Base-by-base conservation (phyloP, 371 early-diverging fungal genomes). In the Synchytrium microbalum region DNA sequence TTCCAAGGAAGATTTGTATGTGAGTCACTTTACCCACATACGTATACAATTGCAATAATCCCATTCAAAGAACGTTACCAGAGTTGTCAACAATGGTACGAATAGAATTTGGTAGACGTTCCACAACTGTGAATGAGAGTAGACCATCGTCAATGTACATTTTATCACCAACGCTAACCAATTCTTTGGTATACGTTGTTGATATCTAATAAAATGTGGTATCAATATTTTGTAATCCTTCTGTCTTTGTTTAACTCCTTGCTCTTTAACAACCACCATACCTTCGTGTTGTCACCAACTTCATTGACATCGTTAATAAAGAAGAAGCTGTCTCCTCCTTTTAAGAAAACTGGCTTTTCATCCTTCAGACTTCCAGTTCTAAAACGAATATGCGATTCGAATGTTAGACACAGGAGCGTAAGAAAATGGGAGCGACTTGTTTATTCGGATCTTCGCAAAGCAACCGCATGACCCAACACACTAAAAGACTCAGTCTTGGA, bases 101-200 rank as follows among this genome's bases (percentile, higher is more conserved):
- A 59, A 75, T 68, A 46, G 74, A 70, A 58, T 70, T 56, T 54
- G 70, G 70, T 58, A 73, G 54, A 24, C 79, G 70, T 59, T 78
- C 79, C 8, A 73, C 60, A 10, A 84, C 78, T 16, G 74, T 75
- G 32, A 86, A 77, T 3, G 74, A 75, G 38, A 84, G 58, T 16
- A 75, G 65, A 1, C 83, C 82, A 64, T 86, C 85, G 61, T 84
- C 76, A 59, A 84, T 72, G 64, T 63, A 80, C 25, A 84, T 71
- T 55, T 71, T 75, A 62, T 76, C 77, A 13, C 75, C 83, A 32
- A 69, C 63, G 32, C 69, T 69, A 26, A 79, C 67, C 16, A 77
- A 64, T 66, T 80, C 71, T 63, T 76, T 75, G 24, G 76, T 76
- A 64, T 80, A 78, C 25, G 74, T 75, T 23, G 76, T 77, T 2